Percentiles rank a stretch among this genome's conserved stretches.
Conservation (phyloP, 345 rosid species). For the Euphorbia lathyris region DNA sequence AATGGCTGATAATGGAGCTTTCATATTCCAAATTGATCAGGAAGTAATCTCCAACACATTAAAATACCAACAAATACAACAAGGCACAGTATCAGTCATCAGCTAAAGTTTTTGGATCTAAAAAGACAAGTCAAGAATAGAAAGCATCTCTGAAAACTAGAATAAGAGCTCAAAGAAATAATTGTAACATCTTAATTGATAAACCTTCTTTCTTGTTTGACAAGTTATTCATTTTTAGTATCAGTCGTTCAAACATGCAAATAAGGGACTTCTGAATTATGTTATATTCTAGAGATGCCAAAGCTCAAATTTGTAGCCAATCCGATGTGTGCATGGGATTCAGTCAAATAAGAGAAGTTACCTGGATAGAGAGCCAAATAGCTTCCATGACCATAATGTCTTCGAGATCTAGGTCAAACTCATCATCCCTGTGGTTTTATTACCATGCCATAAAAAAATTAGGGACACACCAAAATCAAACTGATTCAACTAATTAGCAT, state of each 20-base stretch:
- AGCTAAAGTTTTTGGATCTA: too few species aligned
- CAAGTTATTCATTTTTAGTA: background rate
- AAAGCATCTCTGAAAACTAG: background rate
- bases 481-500: background rate
- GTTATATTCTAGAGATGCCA: background rate
- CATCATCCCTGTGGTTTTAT: slow-evolving; percentile 64
- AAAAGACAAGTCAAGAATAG: background rate
- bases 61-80: background rate
- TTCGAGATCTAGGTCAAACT: slow-evolving; percentile 92
- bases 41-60: background rate
- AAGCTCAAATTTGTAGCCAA: background rate
- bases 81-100: background rate
- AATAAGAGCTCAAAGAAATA: background rate
- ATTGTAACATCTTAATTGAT: background rate
- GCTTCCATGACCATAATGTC: slow-evolving; percentile 98
- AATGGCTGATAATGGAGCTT: background rate
- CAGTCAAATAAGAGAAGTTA: slow-evolving; percentile 13
- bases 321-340: background rate
- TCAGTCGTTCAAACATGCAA: background rate
- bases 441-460: slow-evolving; percentile 10
- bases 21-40: background rate
- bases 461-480: background rate
- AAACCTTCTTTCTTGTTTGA: background rate
- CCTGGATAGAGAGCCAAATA: slow-evolving; percentile 97
- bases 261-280: background rate